Percentiles rank a stretch among this genome's conserved stretches.
Evolutionary conservation across 2,329 filamentous ascomycete genomes (phyloP).

Genomic region (Colletotrichum gigasporum): DNA sequence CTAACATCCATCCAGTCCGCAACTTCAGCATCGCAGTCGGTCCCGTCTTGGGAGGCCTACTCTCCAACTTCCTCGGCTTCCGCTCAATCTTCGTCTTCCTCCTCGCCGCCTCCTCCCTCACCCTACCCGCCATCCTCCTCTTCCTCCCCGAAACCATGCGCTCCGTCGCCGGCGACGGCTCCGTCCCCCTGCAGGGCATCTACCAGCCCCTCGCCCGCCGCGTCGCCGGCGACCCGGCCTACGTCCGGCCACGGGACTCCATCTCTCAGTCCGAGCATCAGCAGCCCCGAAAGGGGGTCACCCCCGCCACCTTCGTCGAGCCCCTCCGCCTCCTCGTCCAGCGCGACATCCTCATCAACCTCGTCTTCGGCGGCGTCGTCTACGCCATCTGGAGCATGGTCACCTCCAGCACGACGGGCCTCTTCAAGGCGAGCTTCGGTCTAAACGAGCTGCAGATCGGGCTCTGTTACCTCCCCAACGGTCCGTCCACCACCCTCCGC

Average conservation of each 20-base stretch:
- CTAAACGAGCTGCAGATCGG: constrained; percentile 37
- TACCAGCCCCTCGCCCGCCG: constrained; percentile 36
- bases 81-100: constrained; percentile 40
- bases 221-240: constrained; percentile 24
- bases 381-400: constrained; percentile 58
- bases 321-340: constrained; percentile 50
- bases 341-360: constrained; percentile 52
- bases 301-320: constrained; percentile 41
- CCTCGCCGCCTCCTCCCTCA: not conserved
- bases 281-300: constrained; percentile 36
- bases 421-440: constrained; percentile 42
- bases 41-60: constrained; percentile 43
- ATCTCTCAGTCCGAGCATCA: too few species aligned
- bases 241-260: too few species aligned
- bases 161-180: constrained; percentile 39
- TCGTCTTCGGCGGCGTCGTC: constrained; percentile 49
- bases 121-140: constrained; percentile 31
- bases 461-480: constrained; percentile 39
- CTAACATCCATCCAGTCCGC: constrained; percentile 35
- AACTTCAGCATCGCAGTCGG: constrained; percentile 43
- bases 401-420: constrained; percentile 49
- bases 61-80: constrained; percentile 40
- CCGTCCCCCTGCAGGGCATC: constrained; percentile 35
- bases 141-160: constrained; percentile 41
- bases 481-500: constrained; percentile 23